Evolutionary conservation across 768 basidiomycete species (phyloP).

Genomic region (Tylopilus sp.): DNA sequence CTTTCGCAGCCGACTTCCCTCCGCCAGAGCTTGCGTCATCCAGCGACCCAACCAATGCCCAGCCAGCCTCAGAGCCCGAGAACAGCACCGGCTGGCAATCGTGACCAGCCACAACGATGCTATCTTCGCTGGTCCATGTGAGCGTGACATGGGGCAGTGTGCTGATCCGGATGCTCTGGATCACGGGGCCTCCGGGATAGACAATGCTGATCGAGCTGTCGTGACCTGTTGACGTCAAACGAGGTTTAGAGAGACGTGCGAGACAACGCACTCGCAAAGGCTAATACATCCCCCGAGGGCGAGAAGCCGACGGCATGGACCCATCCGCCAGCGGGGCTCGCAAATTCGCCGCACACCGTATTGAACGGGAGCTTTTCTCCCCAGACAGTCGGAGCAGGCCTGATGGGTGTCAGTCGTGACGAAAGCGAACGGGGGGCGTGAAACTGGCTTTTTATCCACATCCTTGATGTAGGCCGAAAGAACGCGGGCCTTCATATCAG

Average conservation of each 20-base stretch:
- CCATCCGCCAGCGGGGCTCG: conserved; percentile 91
- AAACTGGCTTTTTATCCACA: conserved; percentile 78
- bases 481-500: conserved; percentile 96
- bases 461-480: conserved; percentile 99
- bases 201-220: conserved; percentile 93
- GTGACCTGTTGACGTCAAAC: conserved; percentile 59
- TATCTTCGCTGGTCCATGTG: conserved; percentile 79
- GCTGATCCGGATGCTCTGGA: conserved; percentile 72
- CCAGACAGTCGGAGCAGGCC: conserved; percentile 89
- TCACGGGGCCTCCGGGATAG: conserved; percentile 75
- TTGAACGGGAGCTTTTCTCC: conserved; percentile 98
- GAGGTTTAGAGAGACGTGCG: neutral
- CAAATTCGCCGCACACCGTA: conserved; percentile 93
- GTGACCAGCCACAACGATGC: conserved; percentile 90
- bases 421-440: neutral
- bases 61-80: conserved; percentile 69
- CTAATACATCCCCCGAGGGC: conserved; percentile 90
- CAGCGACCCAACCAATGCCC: conserved; percentile 77
- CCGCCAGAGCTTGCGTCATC: conserved; percentile 64
- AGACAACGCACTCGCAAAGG: conserved; percentile 73
- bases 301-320: conserved; percentile 96
- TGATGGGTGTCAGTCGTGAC: conserved; percentile 30
- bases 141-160: conserved; percentile 83
- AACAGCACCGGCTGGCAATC: conserved; percentile 96
- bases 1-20: conserved; percentile 38